Evolutionary conservation across 1,139 yeast species (phyloP), one percentile per base, ranked within the genome.

Genomic region (Debaryomycetaceae sp.): DNA sequence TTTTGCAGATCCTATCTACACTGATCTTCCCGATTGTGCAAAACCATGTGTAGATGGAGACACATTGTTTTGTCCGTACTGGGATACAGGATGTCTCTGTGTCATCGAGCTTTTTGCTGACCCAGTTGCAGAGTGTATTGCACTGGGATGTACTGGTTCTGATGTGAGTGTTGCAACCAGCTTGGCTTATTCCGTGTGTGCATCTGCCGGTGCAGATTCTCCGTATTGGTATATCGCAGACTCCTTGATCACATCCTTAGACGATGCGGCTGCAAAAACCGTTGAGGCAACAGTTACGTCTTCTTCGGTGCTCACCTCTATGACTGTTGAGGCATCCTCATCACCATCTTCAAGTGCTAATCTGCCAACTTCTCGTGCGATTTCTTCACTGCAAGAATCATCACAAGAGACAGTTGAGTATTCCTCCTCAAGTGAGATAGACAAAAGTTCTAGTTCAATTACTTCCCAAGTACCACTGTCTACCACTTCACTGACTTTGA

Each of bases 71-170:
- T 73, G 79, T 51, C 79, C 79, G 35, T 72, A 73, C 61, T 73
- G 79, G 79, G 79, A 73, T 48, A 68, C 79, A 24, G 79, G 79
- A 4, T 73, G 79, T 52, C 63, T 73, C 49, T 73, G 79, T 57
- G 75, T 72, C 16, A 73, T 74, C 75, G 67, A 73, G 14, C 67
- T 61, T 46, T 73, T 75, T 75, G 58, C 69, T 29, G 73, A 73
- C 17, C 50, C 52, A 35, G 76, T 74, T 17, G 79, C 70, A 24
- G 60, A 64, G 38, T 74, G 79, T 56, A 55, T 73, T 43, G 77
- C 75, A 37, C 46, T 58, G 37, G 49, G 51, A 17, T 74, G 79
- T 53, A 38, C 53, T 18, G 78, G 75, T 33, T 37, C 49, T 4
- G 74, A 70, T 39, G 72, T 74, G 33, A 58, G 45, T 16, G 28